These are phyloP conservation scores for Draba incana DNA, from an alignment of 345 rosid genomes.

Conservation along the genomic window DNA sequence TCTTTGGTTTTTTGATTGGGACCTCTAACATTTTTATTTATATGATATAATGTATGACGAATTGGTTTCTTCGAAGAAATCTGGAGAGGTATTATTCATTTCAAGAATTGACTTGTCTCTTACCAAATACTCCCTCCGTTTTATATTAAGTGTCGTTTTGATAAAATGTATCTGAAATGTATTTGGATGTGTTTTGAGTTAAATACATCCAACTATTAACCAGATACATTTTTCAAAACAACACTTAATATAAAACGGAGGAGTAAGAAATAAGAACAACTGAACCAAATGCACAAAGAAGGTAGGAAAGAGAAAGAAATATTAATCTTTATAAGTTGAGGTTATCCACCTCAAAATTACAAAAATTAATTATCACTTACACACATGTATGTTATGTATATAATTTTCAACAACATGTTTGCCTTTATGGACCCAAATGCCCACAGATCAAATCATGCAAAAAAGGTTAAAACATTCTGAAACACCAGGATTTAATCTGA, in stretches of 20 bases:
- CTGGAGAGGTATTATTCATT: neutral
- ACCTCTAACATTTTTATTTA: neutral
- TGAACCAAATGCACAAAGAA: conserved; percentile 19
- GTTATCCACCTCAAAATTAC: conserved; percentile 38
- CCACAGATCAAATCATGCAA: conserved; percentile 43
- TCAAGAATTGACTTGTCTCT: conserved; percentile 9
- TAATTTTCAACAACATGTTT: conserved; percentile 33
- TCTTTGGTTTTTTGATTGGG: neutral
- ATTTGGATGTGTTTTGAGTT: no score
- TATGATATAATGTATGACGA: neutral
- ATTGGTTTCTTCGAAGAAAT: neutral
- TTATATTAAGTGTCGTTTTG: no score
- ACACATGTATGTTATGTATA: neutral
- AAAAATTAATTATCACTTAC: no score
- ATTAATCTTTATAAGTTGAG: conserved; percentile 15
- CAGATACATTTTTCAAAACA: no score
- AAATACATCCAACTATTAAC: no score
- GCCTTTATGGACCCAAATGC: conserved; percentile 29
- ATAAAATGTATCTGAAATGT: no score
- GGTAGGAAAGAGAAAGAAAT: neutral
- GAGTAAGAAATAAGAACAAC: neutral
- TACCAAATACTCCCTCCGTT: no score
- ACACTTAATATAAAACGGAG: no score
- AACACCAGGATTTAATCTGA: neutral
- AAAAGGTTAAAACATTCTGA: conserved; percentile 16